phyloP scores from a whole-genome alignment of 192 early-diverging fungal genomes.

The Lunasporangiospora selenospora region DNA sequence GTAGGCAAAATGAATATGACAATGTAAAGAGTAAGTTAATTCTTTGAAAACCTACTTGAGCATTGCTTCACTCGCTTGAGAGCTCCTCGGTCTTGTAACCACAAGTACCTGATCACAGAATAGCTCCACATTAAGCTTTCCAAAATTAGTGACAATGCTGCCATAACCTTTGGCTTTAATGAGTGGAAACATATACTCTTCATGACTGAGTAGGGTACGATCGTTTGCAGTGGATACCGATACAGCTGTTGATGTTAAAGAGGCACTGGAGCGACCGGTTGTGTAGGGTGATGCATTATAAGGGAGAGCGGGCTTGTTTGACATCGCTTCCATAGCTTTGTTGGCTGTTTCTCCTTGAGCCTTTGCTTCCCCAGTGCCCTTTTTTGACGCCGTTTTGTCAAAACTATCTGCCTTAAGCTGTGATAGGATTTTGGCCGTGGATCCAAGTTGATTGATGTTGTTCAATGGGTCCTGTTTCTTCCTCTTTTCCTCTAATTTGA shows the following conservation, averaged over 20 bases:
- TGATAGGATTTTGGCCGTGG: conserved; percentile 37
- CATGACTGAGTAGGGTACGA: conserved; percentile 72
- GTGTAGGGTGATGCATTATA: conserved; percentile 89
- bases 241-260: conserved; percentile 89
- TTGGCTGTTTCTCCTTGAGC: conserved; percentile 4
- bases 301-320: conserved; percentile 56
- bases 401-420: conserved; percentile 41
- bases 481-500: conserved; percentile 47
- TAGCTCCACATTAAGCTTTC: conserved; percentile 82
- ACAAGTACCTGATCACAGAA: conserved; percentile 78
- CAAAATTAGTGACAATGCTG: conserved; percentile 81
- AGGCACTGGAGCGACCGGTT: conserved; percentile 74
- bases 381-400: conserved; percentile 40
- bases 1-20: too few relatives aligned
- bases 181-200: conserved; percentile 89
- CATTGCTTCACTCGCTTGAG: background rate
- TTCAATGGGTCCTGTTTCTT: conserved; percentile 59
- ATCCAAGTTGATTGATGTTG: conserved; percentile 65
- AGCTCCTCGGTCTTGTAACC: background rate
- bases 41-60: too few relatives aligned
- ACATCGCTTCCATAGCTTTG: conserved; percentile 24
- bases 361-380: conserved; percentile 18
- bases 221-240: conserved; percentile 75
- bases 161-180: conserved; percentile 86
- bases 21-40: too few relatives aligned